Percentiles rank a stretch among this genome's conserved stretches.
phyloP scores from a whole-genome alignment of 2,329 filamentous ascomycete species.

The Cordyceps farinosa region DNA sequence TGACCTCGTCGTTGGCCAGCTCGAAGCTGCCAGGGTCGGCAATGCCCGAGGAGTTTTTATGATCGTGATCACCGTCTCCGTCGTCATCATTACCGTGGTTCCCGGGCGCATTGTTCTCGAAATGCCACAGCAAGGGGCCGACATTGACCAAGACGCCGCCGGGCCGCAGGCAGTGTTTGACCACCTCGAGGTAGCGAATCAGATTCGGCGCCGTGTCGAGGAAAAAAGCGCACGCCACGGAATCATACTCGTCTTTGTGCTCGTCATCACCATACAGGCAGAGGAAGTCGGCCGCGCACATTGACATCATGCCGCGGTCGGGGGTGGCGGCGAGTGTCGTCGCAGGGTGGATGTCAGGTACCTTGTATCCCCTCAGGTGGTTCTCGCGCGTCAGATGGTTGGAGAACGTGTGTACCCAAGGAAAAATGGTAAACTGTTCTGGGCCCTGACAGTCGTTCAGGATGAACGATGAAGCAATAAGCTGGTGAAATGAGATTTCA shows the following conservation, averaged over 20 bases:
- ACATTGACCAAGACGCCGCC: constrained; percentile 86
- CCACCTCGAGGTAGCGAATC: constrained; percentile 82
- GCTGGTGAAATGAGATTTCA: constrained; percentile 93
- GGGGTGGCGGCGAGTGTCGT: constrained; percentile 43
- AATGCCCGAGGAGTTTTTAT: constrained; percentile 60
- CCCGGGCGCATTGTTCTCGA: constrained; percentile 68
- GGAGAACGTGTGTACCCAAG: constrained; percentile 84
- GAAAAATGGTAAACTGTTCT: constrained; percentile 69
- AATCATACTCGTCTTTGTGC: constrained; percentile 65
- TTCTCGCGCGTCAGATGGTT: constrained; percentile 72
- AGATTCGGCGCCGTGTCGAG: constrained; percentile 95
- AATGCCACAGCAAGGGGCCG: constrained; percentile 93
- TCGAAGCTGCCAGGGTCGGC: constrained; percentile 89
- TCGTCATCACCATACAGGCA: constrained; percentile 70
- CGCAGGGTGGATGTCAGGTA: constrained; percentile 79
- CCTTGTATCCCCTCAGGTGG: constrained; percentile 67
- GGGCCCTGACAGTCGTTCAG: constrained; percentile 62
- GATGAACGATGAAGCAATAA: constrained; percentile 78
- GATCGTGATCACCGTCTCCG: constrained; percentile 48
- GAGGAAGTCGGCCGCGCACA: constrained; percentile 91
- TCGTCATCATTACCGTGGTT: constrained; percentile 52
- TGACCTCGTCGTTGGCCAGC: constrained; percentile 82
- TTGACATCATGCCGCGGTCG: constrained; percentile 69
- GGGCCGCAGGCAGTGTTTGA: constrained; percentile 69
- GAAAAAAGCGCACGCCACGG: constrained; percentile 89